Evolutionary conservation across 2,329 filamentous ascomycete species (phyloP).

Genomic region (Spiromastix sp.): DNA sequence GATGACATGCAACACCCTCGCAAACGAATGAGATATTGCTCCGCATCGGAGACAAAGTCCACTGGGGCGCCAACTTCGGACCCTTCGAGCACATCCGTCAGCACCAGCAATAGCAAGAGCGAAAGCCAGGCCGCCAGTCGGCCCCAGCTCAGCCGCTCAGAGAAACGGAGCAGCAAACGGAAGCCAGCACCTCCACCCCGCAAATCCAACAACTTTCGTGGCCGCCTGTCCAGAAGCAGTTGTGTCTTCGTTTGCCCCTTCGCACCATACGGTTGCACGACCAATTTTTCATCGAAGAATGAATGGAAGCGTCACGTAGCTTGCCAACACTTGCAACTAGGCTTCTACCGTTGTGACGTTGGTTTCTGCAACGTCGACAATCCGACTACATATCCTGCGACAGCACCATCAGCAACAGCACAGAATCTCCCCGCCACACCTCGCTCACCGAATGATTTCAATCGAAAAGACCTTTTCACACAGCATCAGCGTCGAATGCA

Average conservation of each 20-base stretch:
- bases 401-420: slow-evolving; percentile 12
- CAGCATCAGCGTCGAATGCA: slow-evolving; percentile 88
- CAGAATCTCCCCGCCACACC: slow-evolving; percentile 16
- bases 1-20: background rate
- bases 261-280: slow-evolving; percentile 61
- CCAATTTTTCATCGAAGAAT: slow-evolving; percentile 71
- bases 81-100: background rate
- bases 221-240: slow-evolving; percentile 5
- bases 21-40: slow-evolving; percentile 5
- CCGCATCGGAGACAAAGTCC: background rate
- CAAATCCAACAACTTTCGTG: background rate
- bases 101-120: background rate
- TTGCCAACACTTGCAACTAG: slow-evolving; percentile 66
- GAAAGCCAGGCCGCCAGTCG: background rate
- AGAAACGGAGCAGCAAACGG: background rate
- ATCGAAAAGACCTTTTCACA: slow-evolving; percentile 84
- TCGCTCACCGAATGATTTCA: slow-evolving; percentile 57
- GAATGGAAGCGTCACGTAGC: slow-evolving; percentile 89
- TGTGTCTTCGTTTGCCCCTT: slow-evolving; percentile 63
- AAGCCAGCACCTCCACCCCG: slow-evolving; percentile 1
- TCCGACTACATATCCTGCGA: slow-evolving; percentile 10
- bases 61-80: background rate
- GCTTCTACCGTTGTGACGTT: slow-evolving; percentile 66
- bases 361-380: slow-evolving; percentile 42
- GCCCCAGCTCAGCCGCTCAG: background rate